These are phyloP conservation scores for Naganishia sp. DNA, from an alignment of 1,284 basidiomycete genomes.

Conservation along the genomic window DNA sequence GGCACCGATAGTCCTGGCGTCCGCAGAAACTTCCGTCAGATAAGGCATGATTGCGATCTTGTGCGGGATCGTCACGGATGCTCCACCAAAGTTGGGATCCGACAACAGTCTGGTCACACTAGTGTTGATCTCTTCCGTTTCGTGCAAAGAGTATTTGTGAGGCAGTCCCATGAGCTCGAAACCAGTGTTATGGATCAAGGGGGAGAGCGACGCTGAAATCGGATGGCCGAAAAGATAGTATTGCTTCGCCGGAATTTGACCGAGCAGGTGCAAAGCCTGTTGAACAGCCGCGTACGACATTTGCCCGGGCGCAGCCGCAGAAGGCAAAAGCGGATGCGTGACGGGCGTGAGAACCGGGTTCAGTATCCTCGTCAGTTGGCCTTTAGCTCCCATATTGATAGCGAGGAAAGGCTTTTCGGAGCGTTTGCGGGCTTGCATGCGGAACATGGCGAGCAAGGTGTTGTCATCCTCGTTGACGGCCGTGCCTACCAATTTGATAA, in stretches of 20 bases:
- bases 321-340: constrained; percentile 80
- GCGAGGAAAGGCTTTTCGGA: constrained; percentile 76
- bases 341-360: constrained; percentile 86
- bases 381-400: constrained; percentile 87
- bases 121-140: constrained; percentile 69
- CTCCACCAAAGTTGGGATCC: constrained; percentile 81
- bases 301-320: constrained; percentile 87
- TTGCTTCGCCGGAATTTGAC: constrained; percentile 67
- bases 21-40: constrained; percentile 72
- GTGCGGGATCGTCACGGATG: constrained; percentile 92
- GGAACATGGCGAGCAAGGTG: constrained; percentile 74
- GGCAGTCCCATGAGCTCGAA: constrained; percentile 81
- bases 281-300: constrained; percentile 85
- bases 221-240: constrained; percentile 90
- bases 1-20: constrained; percentile 81
- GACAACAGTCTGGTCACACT: constrained; percentile 66
- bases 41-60: constrained; percentile 83
- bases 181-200: constrained; percentile 87
- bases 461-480: constrained; percentile 78
- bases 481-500: constrained; percentile 89
- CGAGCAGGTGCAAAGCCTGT: constrained; percentile 74
- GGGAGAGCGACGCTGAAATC: constrained; percentile 86
- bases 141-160: constrained; percentile 73
- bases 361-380: constrained; percentile 85
- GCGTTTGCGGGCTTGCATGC: constrained; percentile 49